phyloP scores from a whole-genome alignment of 192 early-diverging fungal genomes.

The Coemansia javaensis region DNA sequence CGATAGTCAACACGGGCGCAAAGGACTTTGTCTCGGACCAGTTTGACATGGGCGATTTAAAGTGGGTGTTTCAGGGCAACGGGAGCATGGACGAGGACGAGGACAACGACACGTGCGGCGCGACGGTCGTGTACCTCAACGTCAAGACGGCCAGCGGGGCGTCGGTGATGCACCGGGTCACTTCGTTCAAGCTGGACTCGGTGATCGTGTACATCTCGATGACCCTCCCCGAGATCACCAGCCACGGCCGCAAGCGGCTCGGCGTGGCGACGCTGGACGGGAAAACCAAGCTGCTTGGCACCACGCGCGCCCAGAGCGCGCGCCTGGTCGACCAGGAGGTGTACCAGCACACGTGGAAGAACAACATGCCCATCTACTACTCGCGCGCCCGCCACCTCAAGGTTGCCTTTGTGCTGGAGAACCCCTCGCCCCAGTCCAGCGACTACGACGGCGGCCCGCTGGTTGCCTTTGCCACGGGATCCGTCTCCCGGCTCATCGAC shows the following conservation, averaged over 20 bases:
- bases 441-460: slow-evolving; percentile 14
- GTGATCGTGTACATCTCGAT: slow-evolving; percentile 22
- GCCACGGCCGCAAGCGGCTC: slow-evolving; percentile 15
- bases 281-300: slow-evolving; percentile 22
- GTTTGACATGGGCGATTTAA: slow-evolving; percentile 20
- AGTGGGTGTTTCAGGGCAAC: slow-evolving; percentile 18
- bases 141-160: slow-evolving; percentile 11
- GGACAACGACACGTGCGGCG: slow-evolving; percentile 16
- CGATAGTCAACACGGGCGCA: slow-evolving; percentile 14
- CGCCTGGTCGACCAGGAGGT: background rate
- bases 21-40: slow-evolving; percentile 29
- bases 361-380: too few relatives aligned
- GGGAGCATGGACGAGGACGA: slow-evolving; percentile 6
- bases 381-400: slow-evolving; percentile 16
- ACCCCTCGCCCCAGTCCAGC: slow-evolving; percentile 4
- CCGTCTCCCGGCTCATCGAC: slow-evolving; percentile 23
- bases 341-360: slow-evolving; percentile 8
- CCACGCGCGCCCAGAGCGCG: slow-evolving; percentile 4
- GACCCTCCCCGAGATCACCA: slow-evolving; percentile 29
- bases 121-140: slow-evolving; percentile 39
- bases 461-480: slow-evolving; percentile 34
- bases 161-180: slow-evolving; percentile 27
- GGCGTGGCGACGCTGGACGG: slow-evolving; percentile 42
- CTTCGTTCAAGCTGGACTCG: slow-evolving; percentile 38
- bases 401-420: slow-evolving; percentile 34